Percentiles rank a stretch among this genome's conserved stretches.
These are phyloP conservation scores for Penicillium waksmanii DNA, from an alignment of 495 filamentous ascomycete genomes.

Conservation along the genomic window DNA sequence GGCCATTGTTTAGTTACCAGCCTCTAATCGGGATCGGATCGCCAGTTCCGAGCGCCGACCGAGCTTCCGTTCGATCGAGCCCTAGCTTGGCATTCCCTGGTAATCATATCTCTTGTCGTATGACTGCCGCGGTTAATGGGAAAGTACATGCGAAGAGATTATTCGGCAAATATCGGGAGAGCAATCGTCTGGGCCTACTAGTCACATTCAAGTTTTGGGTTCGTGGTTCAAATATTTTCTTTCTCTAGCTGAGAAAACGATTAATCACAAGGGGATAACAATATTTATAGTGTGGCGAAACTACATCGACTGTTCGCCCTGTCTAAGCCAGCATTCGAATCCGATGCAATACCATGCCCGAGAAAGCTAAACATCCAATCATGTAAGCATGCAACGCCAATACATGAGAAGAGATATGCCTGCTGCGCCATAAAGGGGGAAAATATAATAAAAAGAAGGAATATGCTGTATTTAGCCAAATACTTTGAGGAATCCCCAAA, in stretches of 20 bases:
- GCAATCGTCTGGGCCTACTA: too few species aligned
- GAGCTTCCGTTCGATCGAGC: neutral
- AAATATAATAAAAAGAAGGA: neutral
- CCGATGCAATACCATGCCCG: constrained; percentile 27
- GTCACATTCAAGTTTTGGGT: too few species aligned
- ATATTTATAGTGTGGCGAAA: constrained; percentile 15
- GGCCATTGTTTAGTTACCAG: neutral
- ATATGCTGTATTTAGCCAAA: constrained; percentile 60
- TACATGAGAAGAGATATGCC: constrained; percentile 6
- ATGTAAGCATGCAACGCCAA: constrained; percentile 23
- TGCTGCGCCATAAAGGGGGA: constrained; percentile 8
- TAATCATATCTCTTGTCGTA: too few species aligned
- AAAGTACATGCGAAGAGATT: too few species aligned
- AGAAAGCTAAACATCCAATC: constrained; percentile 18
- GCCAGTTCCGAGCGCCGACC: neutral
- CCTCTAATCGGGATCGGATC: neutral
- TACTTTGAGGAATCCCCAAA: constrained; percentile 91
- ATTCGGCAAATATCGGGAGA: too few species aligned
- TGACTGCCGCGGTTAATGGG: too few species aligned
- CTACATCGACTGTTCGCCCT: constrained; percentile 7
- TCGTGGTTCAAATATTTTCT: neutral
- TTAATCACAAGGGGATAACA: constrained; percentile 1
- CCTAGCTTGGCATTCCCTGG: constrained; percentile 1
- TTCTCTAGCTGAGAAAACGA: neutral
- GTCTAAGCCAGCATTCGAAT: constrained; percentile 23